Base-by-base conservation (phyloP, 306 rosid species). In the Quercus glauca region DNA sequence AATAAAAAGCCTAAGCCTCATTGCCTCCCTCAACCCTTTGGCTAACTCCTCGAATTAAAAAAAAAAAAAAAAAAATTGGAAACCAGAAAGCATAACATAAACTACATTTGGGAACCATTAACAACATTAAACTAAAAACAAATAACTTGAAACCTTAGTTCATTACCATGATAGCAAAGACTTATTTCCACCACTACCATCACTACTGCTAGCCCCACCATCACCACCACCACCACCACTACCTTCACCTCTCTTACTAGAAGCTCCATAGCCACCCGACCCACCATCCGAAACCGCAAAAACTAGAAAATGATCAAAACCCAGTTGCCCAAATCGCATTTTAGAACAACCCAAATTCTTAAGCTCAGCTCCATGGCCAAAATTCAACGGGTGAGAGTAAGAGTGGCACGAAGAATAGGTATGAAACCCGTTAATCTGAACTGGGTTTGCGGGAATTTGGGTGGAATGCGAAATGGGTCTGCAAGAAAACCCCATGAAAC, bases 81-180 rank as follows among this genome's bases (percentile, higher is more conserved):
- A 19, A 29, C 52, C 26, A 21, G 43, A 28, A 37, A 52, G 51
- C 59, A 25, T 25, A 52, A 64, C 26, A 51, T 63, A 19, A 53
- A 29, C 58, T 26, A 31, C 45, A 55, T 3, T 15, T 6, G n/a
- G 31, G 41, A 80, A 74, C 57, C 67, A 67, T 73, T 26, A 43
- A 78, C 15, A 73, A 15, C 58, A 59, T 25, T 25, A 21, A 28
- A 15, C 17, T 73, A n/a, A 52, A 7, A 52, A 55, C 56, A 57
- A 68, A 57, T 3, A 59, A 74, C 37, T 9, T 37, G 77, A 33
- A 68, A 21, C 14, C 41, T 31, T 10, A 51, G 9, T 19, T 58
- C 8, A 41, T 74, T 94, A 95, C 99, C 99, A 95, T 49, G 97
- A 88, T 23, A 93, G 83, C 15, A 91, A 76, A 69, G 93, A 87